A percentile compares a stretch with the other conserved stretches of the same genome.
These are phyloP conservation scores for Vaccinium darrowii DNA, from an alignment of 148 eudicot species.

Conservation along the genomic window DNA sequence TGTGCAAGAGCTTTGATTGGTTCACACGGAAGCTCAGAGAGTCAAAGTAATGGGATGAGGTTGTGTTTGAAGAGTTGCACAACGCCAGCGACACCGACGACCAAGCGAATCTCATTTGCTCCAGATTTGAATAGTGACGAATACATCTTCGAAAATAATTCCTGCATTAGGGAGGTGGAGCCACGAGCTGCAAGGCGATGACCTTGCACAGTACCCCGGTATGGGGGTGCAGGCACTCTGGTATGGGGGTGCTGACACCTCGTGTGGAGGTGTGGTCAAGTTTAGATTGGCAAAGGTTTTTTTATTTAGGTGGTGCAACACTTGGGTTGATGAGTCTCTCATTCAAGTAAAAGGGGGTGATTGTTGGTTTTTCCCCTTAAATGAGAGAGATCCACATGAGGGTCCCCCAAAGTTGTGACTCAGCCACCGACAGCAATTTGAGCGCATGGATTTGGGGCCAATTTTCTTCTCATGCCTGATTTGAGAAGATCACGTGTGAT, in stretches of 20 bases:
- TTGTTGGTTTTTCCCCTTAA: not conserved
- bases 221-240: not conserved
- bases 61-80: not conserved
- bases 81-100: not conserved
- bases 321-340: not conserved
- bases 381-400: too few species aligned
- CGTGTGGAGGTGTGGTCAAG: not conserved
- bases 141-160: not conserved
- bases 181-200: not conserved
- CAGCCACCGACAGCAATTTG: too few species aligned
- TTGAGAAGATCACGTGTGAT: too few species aligned
- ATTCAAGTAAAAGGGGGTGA: not conserved
- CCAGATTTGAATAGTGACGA: not conserved
- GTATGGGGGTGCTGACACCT: not conserved
- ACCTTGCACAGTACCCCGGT: not conserved
- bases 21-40: not conserved
- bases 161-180: not conserved
- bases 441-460: too few species aligned
- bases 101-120: not conserved
- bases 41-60: not conserved
- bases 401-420: too few species aligned
- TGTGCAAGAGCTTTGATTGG: not conserved
- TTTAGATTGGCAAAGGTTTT: not conserved
- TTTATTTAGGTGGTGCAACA: not conserved
- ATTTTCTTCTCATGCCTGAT: too few species aligned